phyloP scores from a whole-genome alignment of 2,329 filamentous ascomycete species.

The Apiospora rasikravindrae region DNA sequence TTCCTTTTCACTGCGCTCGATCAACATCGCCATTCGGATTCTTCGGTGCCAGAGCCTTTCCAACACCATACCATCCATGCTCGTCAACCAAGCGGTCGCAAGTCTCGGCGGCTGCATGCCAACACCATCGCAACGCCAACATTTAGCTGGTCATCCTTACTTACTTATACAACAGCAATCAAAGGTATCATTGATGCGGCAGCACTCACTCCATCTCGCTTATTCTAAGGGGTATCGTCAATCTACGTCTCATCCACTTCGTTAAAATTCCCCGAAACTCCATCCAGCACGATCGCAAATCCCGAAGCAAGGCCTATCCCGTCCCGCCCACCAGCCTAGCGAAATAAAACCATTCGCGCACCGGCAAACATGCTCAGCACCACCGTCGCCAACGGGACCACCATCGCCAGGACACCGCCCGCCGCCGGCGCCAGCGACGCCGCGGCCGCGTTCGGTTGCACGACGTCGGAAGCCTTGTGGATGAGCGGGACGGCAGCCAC shows the following conservation, averaged over 20 bases:
- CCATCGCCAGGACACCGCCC: background rate
- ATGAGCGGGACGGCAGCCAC: background rate
- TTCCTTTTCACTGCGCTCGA: background rate
- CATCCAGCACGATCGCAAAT: background rate
- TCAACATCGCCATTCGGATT: background rate
- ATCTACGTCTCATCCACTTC: background rate
- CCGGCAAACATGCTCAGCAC: background rate
- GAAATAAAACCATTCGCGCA: background rate
- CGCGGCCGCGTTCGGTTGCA: background rate
- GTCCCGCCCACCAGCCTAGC: background rate
- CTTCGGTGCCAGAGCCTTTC: background rate
- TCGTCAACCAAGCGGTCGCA: background rate
- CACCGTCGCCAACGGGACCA: background rate
- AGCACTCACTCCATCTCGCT: background rate
- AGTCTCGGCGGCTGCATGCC: background rate
- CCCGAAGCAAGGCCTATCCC: background rate
- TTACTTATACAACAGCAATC: background rate
- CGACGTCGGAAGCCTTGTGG: background rate
- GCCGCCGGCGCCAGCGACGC: background rate
- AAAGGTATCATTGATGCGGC: background rate
- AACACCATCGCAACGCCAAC: background rate
- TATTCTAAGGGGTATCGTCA: background rate
- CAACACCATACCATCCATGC: background rate
- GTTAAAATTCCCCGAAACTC: background rate
- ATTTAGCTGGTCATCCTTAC: background rate